Evolutionary conservation across 176 grass and related monocot genomes (phyloP), one percentile per base, ranked within the genome.

Genomic region (Aechmea fasciata): DNA sequence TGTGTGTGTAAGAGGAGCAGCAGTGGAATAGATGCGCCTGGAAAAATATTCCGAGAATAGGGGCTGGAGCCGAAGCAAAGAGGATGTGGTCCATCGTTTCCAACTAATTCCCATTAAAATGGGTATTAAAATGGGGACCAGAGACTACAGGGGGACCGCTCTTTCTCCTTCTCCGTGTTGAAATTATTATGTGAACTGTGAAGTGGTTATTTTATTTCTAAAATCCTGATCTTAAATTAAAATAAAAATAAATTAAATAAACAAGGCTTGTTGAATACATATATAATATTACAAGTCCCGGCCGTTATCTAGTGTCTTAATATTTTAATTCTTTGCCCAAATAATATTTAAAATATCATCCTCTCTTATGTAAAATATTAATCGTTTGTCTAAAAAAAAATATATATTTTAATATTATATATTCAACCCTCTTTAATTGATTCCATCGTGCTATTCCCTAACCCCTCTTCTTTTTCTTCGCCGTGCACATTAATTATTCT

Each of bases 51-150:
- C 94, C 79, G 13, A 73, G 75, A 84, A 78, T 76, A 87, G 89
- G 86, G 59, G 79, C 82, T 90, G 79, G 59, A 73, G 76, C 63
- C 84, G 76, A 85, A 79, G 83, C 76, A 69, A 70, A 23, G 68
- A 78, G 79, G 68, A 63, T 61, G 73, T 88, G 89, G 94, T 99
- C 89, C 94, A 70, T 48, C 25, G 29, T 85, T 85, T 86, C 82
- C 87, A 90, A 78, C 94, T 88, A 90, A 88, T 87, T 84, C 74
- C 87, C 88, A 99, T 93, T 93, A 85, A 92, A 84, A 90, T 73
- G 74, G 66, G 51, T 66, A 70, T 65, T 52, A 67, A 71, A 92
- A 75, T 71, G 59, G 84, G 89, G 81, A 81, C 92, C 88, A 86
- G 10, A 65, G 67, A 72, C 74, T 66, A 69, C 55, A 62, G 68